phyloP scores from a whole-genome alignment of 1,284 basidiomycete genomes.

The Phlebopus sp. region DNA sequence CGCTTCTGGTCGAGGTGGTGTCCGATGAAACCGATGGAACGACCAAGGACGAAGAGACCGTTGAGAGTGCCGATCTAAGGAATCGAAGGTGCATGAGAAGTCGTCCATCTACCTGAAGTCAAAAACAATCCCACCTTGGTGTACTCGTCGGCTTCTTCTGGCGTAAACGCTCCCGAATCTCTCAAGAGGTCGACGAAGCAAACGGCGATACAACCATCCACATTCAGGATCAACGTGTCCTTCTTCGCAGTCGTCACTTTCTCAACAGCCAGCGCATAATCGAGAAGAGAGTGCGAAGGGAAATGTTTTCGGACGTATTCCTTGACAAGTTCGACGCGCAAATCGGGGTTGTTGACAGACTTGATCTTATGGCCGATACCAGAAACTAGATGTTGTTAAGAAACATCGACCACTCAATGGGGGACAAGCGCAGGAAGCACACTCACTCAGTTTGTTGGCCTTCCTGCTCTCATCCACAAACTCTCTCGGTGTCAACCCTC shows the following conservation, averaged over 20 bases:
- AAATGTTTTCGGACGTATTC: slow-evolving; percentile 96
- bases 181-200: slow-evolving; percentile 96
- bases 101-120: background rate
- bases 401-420: slow-evolving; percentile 4
- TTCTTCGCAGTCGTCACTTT: slow-evolving; percentile 98
- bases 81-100: background rate
- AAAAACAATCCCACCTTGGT: slow-evolving; percentile 59
- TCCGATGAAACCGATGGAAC: slow-evolving; percentile 96
- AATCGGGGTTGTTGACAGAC: slow-evolving; percentile 95
- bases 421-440: background rate
- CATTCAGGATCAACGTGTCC: slow-evolving; percentile 94
- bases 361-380: slow-evolving; percentile 99
- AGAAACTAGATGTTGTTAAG: slow-evolving; percentile 54
- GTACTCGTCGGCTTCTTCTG: slow-evolving; percentile 97
- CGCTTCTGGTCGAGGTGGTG: slow-evolving; percentile 96
- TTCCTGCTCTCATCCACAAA: slow-evolving; percentile 97
- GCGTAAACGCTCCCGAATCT: slow-evolving; percentile 91
- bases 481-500: slow-evolving; percentile 92
- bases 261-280: slow-evolving; percentile 98
- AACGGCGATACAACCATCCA: slow-evolving; percentile 97
- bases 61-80: slow-evolving; percentile 83
- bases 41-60: slow-evolving; percentile 95
- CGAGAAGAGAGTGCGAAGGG: slow-evolving; percentile 88
- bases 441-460: slow-evolving; percentile 91
- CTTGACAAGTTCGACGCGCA: slow-evolving; percentile 97